Conservation (phyloP, 2,329 filamentous ascomycete genomes). For the Tolypocladium guangdongense region DNA sequence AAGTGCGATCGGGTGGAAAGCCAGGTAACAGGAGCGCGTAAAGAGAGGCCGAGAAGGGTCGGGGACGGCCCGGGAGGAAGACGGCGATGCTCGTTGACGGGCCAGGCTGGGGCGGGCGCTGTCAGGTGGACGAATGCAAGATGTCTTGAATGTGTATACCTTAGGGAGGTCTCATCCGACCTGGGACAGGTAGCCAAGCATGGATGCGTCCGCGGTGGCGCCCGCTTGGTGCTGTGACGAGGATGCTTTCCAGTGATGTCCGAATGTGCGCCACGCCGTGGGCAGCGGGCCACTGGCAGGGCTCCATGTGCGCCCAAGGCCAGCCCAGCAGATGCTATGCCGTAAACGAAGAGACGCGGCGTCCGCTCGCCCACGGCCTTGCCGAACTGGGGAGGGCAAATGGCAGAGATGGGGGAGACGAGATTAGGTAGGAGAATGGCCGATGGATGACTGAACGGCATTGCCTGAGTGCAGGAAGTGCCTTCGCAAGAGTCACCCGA, state of each 20-base stretch:
- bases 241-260: neutral
- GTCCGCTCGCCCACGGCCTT: neutral
- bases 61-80: neutral
- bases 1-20: neutral
- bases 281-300: neutral
- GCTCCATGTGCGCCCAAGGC: neutral
- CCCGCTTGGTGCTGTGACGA: neutral
- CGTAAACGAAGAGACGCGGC: neutral
- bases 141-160: neutral
- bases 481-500: slow-evolving; percentile 22
- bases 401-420: neutral
- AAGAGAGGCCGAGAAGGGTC: neutral
- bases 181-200: neutral
- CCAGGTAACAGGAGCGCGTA: neutral
- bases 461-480: too few species aligned
- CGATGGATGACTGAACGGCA: neutral
- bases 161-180: too few species aligned
- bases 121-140: neutral
- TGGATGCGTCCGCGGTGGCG: neutral
- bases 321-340: neutral
- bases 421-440: neutral
- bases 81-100: neutral
- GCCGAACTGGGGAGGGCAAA: neutral
- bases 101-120: neutral
- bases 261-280: neutral